Evolutionary conservation across 176 grass and related monocot genomes (phyloP).

Genomic region (Lolium rigidum): DNA sequence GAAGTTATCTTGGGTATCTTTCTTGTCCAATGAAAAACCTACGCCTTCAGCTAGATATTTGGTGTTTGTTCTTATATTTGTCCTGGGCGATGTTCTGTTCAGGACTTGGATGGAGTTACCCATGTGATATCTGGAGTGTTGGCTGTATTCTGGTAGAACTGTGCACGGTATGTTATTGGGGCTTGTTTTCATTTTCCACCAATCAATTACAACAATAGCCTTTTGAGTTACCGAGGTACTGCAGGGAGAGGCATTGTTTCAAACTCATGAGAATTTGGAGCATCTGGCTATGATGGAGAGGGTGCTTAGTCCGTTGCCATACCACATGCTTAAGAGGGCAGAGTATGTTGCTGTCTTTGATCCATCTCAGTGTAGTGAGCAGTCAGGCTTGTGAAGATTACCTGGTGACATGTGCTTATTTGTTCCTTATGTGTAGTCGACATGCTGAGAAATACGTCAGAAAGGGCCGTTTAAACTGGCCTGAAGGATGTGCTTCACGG

Average conservation of each 20-base stretch:
- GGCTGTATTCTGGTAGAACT: constrained; percentile 97
- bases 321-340: constrained; percentile 63
- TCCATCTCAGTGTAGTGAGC: constrained; percentile 11
- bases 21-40: constrained; percentile 27
- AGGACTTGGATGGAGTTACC: constrained; percentile 95
- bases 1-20: constrained; percentile 90
- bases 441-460: constrained; percentile 76
- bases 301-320: constrained; percentile 56
- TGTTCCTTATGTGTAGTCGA: constrained; percentile 59
- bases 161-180: constrained; percentile 78
- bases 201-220: neutral
- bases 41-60: constrained; percentile 12
- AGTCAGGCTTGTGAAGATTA: constrained; percentile 35
- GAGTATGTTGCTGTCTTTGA: constrained; percentile 52
- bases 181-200: constrained; percentile 5
- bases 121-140: constrained; percentile 97
- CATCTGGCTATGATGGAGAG: constrained; percentile 81
- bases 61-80: constrained; percentile 26
- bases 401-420: constrained; percentile 30
- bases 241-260: constrained; percentile 72
- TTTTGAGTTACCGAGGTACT: constrained; percentile 46
- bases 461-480: constrained; percentile 88
- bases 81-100: constrained; percentile 28
- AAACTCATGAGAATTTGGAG: constrained; percentile 74
- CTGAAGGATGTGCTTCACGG: constrained; percentile 74